A percentile compares a stretch with the other conserved stretches of the same genome.
These are phyloP conservation scores for Colletotrichum abscissum DNA, from an alignment of 2,329 filamentous ascomycete genomes.

Conservation along the genomic window DNA sequence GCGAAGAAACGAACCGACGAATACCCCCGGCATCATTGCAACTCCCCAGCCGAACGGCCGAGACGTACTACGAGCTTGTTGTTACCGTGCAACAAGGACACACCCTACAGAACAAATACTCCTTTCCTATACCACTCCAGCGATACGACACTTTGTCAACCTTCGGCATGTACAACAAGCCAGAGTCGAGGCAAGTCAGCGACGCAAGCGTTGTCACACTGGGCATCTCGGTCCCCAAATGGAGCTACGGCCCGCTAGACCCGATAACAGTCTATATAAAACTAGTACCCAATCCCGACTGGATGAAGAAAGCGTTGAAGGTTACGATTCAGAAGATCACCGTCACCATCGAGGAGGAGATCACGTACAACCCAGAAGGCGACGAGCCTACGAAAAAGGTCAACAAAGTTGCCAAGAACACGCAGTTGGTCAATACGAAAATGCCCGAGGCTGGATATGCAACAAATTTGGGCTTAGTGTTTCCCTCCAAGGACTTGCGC, in stretches of 20 bases:
- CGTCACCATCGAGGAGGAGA: conserved; percentile 94
- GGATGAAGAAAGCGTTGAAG: conserved; percentile 88
- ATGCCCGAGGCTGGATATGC: conserved; percentile 93
- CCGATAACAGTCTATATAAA: conserved; percentile 97
- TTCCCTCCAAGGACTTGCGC: conserved; percentile 88
- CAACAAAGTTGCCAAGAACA: conserved; percentile 87
- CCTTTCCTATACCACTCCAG: conserved; percentile 89
- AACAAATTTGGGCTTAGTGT: conserved; percentile 90
- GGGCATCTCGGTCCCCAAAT: conserved; percentile 90
- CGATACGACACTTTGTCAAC: conserved; percentile 97
- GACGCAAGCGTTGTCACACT: conserved; percentile 92
- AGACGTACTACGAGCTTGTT: conserved; percentile 96
- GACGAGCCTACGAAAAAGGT: conserved; percentile 93
- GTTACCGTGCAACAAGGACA: conserved; percentile 95
- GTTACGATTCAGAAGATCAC: conserved; percentile 96
- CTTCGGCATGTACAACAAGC: conserved; percentile 99
- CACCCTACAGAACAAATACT: conserved; percentile 87
- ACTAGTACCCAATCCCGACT: conserved; percentile 90
- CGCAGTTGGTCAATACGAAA: conserved; percentile 83
- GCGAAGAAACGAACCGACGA: conserved; percentile 87
- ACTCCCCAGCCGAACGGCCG: conserved; percentile 90
- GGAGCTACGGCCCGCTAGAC: conserved; percentile 96
- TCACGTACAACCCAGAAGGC: conserved; percentile 98
- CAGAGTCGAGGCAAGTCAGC: conserved; percentile 86
- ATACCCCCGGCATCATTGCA: conserved; percentile 94